phyloP scores from a whole-genome alignment of 805 yeast genomes.

The Cyberlindnera mycetangii region DNA sequence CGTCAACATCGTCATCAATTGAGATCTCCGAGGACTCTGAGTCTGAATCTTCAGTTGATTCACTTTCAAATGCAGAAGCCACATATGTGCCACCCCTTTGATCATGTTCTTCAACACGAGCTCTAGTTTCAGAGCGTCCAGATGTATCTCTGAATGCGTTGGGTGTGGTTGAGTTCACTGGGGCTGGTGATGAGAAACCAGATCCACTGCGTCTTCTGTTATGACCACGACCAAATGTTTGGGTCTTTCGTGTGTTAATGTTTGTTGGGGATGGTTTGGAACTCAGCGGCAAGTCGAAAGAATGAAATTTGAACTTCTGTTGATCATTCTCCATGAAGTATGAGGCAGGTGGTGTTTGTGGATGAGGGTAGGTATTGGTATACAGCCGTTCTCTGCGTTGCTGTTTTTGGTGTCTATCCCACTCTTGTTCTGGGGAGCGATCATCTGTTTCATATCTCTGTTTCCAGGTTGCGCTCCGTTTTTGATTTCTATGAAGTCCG shows the following conservation, averaged over 20 bases:
- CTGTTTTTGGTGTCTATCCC: neutral
- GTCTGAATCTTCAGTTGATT: neutral
- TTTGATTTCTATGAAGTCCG: neutral
- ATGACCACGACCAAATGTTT: conserved; percentile 4
- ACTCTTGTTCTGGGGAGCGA: neutral
- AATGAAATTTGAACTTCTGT: neutral
- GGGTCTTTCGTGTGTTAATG: conserved; percentile 3
- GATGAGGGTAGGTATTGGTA: neutral
- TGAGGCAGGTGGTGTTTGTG: neutral
- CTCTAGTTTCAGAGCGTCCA: conserved; percentile 1
- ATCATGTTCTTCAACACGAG: conserved; percentile 1
- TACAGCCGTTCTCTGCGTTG: neutral
- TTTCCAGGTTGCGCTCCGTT: neutral
- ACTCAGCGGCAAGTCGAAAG: neutral
- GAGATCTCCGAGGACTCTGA: neutral
- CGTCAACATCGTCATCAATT: neutral
- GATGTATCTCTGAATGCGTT: neutral
- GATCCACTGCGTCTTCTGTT: conserved; percentile 2
- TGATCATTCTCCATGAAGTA: neutral
- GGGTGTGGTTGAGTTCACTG: neutral
- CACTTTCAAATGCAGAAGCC: neutral
- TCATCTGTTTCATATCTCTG: neutral
- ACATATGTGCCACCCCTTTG: neutral
- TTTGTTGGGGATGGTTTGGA: conserved; percentile 9
- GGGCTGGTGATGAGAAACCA: conserved; percentile 6